Evolutionary conservation across 2,329 filamentous ascomycete species (phyloP).

Genomic region (Talaromyces pinophilus): DNA sequence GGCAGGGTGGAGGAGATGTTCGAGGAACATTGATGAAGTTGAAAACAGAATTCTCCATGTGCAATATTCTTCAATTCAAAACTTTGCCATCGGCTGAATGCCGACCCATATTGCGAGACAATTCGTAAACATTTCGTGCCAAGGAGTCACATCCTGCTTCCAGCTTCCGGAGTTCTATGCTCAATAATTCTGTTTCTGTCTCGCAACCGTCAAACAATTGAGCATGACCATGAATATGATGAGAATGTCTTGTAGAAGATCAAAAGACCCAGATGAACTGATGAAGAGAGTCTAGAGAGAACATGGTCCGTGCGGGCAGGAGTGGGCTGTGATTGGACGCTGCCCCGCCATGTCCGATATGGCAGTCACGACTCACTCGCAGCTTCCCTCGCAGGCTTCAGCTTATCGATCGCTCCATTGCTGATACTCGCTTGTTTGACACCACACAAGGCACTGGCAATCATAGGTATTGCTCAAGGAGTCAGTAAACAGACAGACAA

Average conservation of each 20-base stretch:
- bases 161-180: background rate
- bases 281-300: background rate
- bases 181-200: background rate
- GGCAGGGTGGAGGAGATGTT: no score
- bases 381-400: constrained; percentile 7
- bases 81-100: background rate
- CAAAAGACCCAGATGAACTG: background rate
- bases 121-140: background rate
- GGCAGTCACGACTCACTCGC: background rate
- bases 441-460: background rate
- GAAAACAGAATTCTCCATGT: no score
- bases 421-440: background rate
- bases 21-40: no score
- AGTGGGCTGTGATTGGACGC: constrained; percentile 3
- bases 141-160: background rate
- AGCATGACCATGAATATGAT: background rate
- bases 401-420: constrained; percentile 4
- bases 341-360: constrained; percentile 5
- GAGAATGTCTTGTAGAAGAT: background rate
- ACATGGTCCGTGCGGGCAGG: background rate
- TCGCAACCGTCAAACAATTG: background rate
- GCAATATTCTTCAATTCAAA: no score
- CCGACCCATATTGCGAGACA: background rate
- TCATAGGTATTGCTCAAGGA: background rate
- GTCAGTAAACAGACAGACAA: background rate